These are phyloP conservation scores for Eucalyptus sp. DNA, from an alignment of 345 rosid species.

Conservation along the genomic window DNA sequence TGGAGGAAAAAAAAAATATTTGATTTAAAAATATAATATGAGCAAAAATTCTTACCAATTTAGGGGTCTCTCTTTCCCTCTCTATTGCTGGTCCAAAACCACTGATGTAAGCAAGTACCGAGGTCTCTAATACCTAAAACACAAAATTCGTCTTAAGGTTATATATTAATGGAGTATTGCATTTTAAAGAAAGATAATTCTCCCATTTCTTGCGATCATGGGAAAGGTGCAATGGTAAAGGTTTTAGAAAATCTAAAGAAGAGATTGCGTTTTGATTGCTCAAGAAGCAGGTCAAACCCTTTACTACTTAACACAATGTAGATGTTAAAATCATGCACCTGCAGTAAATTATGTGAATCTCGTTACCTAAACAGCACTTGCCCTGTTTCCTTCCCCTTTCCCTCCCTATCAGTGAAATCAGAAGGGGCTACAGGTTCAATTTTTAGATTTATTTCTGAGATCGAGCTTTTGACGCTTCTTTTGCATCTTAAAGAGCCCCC, in stretches of 20 bases:
- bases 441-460: not conserved
- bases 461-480: conserved; percentile 12
- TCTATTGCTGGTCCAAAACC: not conserved
- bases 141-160: too few species aligned
- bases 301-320: not conserved
- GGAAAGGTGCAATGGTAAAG: not conserved
- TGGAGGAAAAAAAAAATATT: not conserved
- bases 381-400: not conserved
- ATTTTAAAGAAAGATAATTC: not conserved
- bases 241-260: not conserved
- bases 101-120: not conserved
- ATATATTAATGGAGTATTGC: too few species aligned
- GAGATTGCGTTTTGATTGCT: not conserved
- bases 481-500: conserved; percentile 74
- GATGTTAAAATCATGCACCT: not conserved
- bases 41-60: not conserved
- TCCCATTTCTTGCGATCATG: not conserved
- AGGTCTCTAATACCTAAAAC: not conserved
- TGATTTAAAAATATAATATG: not conserved
- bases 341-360: not conserved
- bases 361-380: not conserved
- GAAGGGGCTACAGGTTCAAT: not conserved
- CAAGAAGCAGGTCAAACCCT: not conserved
- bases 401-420: not conserved
- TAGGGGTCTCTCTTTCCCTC: not conserved